These are phyloP conservation scores for Globisporangium nodosum DNA, from an alignment of 352 stramenopile genomes.

Conservation along the genomic window DNA sequence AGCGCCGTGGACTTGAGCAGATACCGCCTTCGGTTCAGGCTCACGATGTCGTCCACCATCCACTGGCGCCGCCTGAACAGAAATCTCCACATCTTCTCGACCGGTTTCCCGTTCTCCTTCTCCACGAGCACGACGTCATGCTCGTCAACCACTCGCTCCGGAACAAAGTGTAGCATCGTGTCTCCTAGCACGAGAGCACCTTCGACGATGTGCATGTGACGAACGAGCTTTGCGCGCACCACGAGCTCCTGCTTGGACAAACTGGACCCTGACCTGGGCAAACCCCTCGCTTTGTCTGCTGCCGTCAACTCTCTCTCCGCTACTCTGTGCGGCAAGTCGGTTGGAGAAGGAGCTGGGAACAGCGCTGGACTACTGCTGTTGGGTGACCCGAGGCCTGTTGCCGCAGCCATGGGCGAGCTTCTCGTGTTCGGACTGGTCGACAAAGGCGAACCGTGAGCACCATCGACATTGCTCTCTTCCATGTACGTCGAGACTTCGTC, in stretches of 20 bases:
- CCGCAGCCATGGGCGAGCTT: not conserved
- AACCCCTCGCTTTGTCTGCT: not conserved
- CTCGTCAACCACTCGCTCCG: slow-evolving; percentile 70
- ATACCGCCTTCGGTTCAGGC: slow-evolving; percentile 70
- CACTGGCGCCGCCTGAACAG: slow-evolving; percentile 68
- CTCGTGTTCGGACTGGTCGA: slow-evolving; percentile 4
- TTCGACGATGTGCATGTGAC: slow-evolving; percentile 70
- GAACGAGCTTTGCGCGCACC: slow-evolving; percentile 62
- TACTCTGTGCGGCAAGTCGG: not conserved
- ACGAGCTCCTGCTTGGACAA: slow-evolving; percentile 18
- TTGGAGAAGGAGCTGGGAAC: not conserved
- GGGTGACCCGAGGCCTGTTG: not conserved
- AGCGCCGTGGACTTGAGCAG: slow-evolving; percentile 75
- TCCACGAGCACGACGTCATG: slow-evolving; percentile 57
- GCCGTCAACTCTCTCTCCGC: not conserved
- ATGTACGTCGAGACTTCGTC: slow-evolving; percentile 57
- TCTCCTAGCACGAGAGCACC: slow-evolving; percentile 54
- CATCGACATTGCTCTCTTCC: slow-evolving; percentile 19
- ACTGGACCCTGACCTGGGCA: slow-evolving; percentile 3
- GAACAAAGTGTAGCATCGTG: slow-evolving; percentile 50
- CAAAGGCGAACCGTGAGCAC: not conserved
- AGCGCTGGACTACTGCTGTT: not conserved
- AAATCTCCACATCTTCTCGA: slow-evolving; percentile 53
- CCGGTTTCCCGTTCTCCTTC: slow-evolving; percentile 28
- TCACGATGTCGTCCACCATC: slow-evolving; percentile 67